Conservation (phyloP, 1,284 basidiomycete species). For the Cystobasidiaceae sp. region DNA sequence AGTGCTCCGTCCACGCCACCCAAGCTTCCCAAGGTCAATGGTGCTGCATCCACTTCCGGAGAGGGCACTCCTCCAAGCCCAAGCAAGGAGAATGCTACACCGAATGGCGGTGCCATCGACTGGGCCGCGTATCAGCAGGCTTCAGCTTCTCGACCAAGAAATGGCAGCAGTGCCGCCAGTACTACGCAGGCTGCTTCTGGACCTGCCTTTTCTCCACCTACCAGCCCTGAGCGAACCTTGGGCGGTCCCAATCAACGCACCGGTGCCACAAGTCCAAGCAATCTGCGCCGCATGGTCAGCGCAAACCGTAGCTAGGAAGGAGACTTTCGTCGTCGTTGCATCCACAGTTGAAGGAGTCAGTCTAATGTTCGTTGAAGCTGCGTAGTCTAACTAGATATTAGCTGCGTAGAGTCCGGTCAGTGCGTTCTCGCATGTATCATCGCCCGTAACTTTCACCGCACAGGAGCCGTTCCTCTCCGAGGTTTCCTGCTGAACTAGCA, state of each 20-base stretch:
- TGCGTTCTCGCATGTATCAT: too few species aligned
- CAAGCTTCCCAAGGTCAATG: constrained; percentile 1
- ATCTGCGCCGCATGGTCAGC: constrained; percentile 5
- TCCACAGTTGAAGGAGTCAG: background rate
- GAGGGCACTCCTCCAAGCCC: constrained; percentile 6
- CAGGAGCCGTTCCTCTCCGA: too few species aligned
- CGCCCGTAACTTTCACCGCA: too few species aligned
- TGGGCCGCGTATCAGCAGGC: constrained; percentile 16
- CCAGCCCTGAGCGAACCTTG: constrained; percentile 18
- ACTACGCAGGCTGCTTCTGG: background rate
- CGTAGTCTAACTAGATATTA: too few species aligned
- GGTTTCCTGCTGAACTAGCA: too few species aligned
- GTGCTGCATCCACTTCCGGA: background rate
- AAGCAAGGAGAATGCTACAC: too few species aligned
- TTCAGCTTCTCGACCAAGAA: background rate
- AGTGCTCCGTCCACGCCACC: background rate
- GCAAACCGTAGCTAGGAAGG: background rate
- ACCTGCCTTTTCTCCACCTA: constrained; percentile 8
- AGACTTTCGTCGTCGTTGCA: too few species aligned
- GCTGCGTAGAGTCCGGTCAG: too few species aligned
- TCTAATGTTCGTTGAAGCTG: background rate
- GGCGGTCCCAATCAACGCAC: constrained; percentile 13
- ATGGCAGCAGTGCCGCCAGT: background rate
- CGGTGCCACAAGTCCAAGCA: constrained; percentile 26
- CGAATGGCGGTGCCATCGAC: constrained; percentile 24